phyloP scores from a whole-genome alignment of 805 yeast species.

The Sugiyamaella valdiviana region DNA sequence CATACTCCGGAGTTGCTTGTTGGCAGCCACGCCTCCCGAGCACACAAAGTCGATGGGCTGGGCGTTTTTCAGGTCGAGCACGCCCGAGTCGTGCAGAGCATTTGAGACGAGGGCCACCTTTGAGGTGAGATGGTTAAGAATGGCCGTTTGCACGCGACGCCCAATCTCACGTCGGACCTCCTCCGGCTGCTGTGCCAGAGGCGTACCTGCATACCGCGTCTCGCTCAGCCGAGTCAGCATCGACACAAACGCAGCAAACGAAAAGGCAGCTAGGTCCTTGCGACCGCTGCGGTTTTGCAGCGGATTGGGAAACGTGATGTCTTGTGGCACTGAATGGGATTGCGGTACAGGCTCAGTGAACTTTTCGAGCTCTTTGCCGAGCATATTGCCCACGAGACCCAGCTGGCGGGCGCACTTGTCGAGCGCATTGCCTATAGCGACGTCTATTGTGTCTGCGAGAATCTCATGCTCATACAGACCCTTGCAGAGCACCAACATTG shows the following conservation, averaged over 20 bases:
- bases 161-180: slow-evolving; percentile 18
- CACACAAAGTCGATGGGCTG: slow-evolving; percentile 45
- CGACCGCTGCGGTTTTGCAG: slow-evolving; percentile 45
- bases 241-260: slow-evolving; percentile 74
- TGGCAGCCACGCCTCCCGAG: slow-evolving; percentile 95
- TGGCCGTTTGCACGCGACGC: slow-evolving; percentile 46
- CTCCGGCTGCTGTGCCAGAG: slow-evolving; percentile 8
- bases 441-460: slow-evolving; percentile 69
- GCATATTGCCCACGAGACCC: slow-evolving; percentile 75
- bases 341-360: slow-evolving; percentile 32
- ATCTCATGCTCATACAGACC: slow-evolving; percentile 63
- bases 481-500: slow-evolving; percentile 69
- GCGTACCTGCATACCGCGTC: slow-evolving; percentile 16
- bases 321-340: slow-evolving; percentile 16
- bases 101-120: slow-evolving; percentile 37
- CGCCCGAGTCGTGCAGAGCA: slow-evolving; percentile 31
- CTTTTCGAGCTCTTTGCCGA: slow-evolving; percentile 74
- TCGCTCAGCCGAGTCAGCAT: slow-evolving; percentile 36
- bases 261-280: slow-evolving; percentile 46
- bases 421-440: slow-evolving; percentile 88
- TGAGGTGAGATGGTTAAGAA: slow-evolving; percentile 67
- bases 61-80: background rate
- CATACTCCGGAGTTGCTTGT: slow-evolving; percentile 31
- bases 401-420: slow-evolving; percentile 88
- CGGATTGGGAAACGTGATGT: slow-evolving; percentile 43